Percentiles rank a stretch among this genome's conserved stretches.
Conservation (phyloP, 495 filamentous ascomycete species). For the Xylaria longipes region DNA sequence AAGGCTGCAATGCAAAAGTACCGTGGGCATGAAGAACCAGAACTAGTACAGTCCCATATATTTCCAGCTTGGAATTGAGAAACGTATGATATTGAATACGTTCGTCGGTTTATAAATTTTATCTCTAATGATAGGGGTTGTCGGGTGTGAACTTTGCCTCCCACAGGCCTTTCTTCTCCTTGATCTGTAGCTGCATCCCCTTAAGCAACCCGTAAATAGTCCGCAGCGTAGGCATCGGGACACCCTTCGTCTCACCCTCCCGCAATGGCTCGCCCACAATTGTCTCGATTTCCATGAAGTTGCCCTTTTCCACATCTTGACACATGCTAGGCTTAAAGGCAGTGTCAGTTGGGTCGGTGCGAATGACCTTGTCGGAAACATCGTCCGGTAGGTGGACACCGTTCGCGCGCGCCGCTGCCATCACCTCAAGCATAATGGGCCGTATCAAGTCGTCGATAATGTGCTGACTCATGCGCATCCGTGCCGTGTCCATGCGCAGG, state of each 20-base stretch:
- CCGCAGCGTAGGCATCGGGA: slow-evolving; percentile 53
- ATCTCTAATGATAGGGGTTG: slow-evolving; percentile 1
- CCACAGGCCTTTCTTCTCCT: slow-evolving; percentile 42
- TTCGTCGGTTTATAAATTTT: neutral
- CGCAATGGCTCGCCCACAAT: slow-evolving; percentile 60
- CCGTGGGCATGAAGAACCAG: too few species aligned
- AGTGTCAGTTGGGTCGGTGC: slow-evolving; percentile 45
- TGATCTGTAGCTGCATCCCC: slow-evolving; percentile 49
- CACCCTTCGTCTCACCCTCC: slow-evolving; percentile 50
- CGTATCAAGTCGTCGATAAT: slow-evolving; percentile 32
- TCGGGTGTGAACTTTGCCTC: slow-evolving; percentile 4
- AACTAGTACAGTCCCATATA: neutral
- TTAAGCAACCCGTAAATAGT: slow-evolving; percentile 52
- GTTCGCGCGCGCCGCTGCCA: slow-evolving; percentile 24
- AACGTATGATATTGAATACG: neutral
- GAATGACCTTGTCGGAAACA: slow-evolving; percentile 44
- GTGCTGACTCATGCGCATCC: slow-evolving; percentile 38
- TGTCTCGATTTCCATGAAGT: slow-evolving; percentile 60
- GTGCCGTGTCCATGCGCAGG: slow-evolving; percentile 54
- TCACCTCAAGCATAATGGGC: slow-evolving; percentile 36
- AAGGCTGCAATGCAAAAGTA: too few species aligned
- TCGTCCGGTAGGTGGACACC: slow-evolving; percentile 45
- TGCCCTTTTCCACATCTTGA: slow-evolving; percentile 55
- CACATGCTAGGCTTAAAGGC: slow-evolving; percentile 56
- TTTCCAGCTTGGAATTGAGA: neutral